Evolutionary conservation across 257 asterid genomes (phyloP), one percentile per base, ranked within the genome.

Genomic region (Nicotiana attenuata): DNA sequence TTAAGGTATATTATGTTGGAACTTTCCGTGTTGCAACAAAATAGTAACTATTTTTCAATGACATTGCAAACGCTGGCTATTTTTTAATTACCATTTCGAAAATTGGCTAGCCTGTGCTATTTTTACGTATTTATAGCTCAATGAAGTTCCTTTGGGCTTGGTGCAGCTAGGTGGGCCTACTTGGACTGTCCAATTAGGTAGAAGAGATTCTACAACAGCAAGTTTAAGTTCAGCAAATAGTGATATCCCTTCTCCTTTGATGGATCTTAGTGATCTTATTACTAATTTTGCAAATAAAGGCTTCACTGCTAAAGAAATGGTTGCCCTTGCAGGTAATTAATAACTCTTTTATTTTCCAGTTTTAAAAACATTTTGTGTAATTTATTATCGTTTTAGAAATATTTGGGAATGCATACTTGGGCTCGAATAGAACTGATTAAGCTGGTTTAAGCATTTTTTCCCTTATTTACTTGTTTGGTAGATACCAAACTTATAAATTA

Each of bases 191-290:
- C 82, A 86, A 67, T 73, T 89, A 77, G 97, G 97, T 22, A 84
- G 97, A 83, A 89, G 89, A 81, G 97, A 92, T 66, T 88, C 93
- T 20, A 87, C 92, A 60, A 87, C 93, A 14, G 97, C 97, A 15
- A 90, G 93, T 55, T 63, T 82, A 14, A 85, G 77, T 66, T 85
- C 83, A 76, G 94, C 94, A 20, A 87, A 90, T 83, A 55, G 82
- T 7, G 90, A 92, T 19, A 83, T 92, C 24, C 97, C 97, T 22
- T 88, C 93, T 0, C 94, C 97, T 11, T 20, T 5, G 0, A 10
- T 84, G 88, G 97, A 92, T 83, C 81, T 88, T 26, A 64, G 75
- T 53, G 91, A 85, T 29, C 90, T 92, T 73, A 65, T 87, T 47
- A 71, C 90, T 63, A 82, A 91, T 81, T 92, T 92, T 84, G 61